phyloP scores from a whole-genome alignment of 495 filamentous ascomycete species.

The Tuber microsphaerosporum region DNA sequence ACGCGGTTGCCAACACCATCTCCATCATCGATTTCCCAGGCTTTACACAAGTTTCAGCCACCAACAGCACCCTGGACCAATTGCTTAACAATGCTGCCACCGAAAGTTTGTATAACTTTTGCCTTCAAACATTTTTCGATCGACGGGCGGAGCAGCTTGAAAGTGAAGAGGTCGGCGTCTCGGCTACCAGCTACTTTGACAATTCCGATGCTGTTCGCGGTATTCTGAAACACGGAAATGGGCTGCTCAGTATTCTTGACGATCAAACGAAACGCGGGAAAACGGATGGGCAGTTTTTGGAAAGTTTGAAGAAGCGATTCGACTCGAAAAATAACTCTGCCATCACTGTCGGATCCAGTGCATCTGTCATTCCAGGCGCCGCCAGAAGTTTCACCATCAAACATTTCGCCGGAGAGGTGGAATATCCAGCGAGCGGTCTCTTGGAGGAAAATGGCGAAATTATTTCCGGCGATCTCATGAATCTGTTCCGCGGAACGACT shows the following conservation, averaged over 20 bases:
- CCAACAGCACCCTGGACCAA: slow-evolving; percentile 81
- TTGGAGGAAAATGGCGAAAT: slow-evolving; percentile 93
- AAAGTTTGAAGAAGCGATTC: slow-evolving; percentile 84
- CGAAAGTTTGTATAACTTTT: slow-evolving; percentile 85
- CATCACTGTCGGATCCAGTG: slow-evolving; percentile 64
- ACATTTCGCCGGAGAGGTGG: slow-evolving; percentile 95
- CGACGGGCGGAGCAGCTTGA: slow-evolving; percentile 84
- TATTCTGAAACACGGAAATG: slow-evolving; percentile 83
- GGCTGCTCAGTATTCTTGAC: slow-evolving; percentile 84
- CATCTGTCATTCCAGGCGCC: slow-evolving; percentile 61
- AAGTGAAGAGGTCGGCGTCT: slow-evolving; percentile 79
- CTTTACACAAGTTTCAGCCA: slow-evolving; percentile 74
- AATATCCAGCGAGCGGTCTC: slow-evolving; percentile 76
- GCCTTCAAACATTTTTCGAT: slow-evolving; percentile 91
- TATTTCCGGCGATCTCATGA: slow-evolving; percentile 92
- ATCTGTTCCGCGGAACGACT: slow-evolving; percentile 77
- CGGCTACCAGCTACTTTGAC: slow-evolving; percentile 92
- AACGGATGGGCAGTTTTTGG: slow-evolving; percentile 79
- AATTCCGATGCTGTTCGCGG: slow-evolving; percentile 90
- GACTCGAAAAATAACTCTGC: slow-evolving; percentile 81
- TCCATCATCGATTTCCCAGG: slow-evolving; percentile 95
- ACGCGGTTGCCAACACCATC: slow-evolving; percentile 82
- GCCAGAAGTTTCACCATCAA: slow-evolving; percentile 72
- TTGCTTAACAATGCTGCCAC: slow-evolving; percentile 89
- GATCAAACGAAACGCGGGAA: slow-evolving; percentile 86